Base-by-base conservation (phyloP, 805 yeast genomes). In the Crinitomyces ghanaensis region DNA sequence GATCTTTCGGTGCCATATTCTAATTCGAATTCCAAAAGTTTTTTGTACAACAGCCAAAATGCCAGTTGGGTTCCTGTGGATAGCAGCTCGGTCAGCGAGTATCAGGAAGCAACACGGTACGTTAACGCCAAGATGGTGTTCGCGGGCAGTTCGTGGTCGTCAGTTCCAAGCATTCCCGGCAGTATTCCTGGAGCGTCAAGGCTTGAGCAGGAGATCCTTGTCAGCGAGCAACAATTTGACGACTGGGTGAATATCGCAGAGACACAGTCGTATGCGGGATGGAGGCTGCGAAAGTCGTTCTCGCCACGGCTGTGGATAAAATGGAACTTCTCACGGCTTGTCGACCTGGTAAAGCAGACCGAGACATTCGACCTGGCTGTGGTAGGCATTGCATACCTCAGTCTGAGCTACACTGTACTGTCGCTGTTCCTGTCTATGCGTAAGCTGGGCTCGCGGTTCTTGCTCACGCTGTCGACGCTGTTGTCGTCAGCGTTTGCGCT, bases 331-430 rank as follows among this genome's bases (percentile, higher is more conserved):
- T 44, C 45, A 31, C 50, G 60, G 21, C 41, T 61, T 19, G 36
- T 40, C 9, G 54, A 46, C 23, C 49, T 57, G 20, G 35, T 56
- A 24, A 62, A 64, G 33, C 77, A 79, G 40, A 91, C 95, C 12
- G 95, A 86, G 45, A 72, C 78, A 17, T 83, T 83, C 44, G 97
- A 88, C 56, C 75, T 86, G 25, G 73, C 74, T 9, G 65, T 86
- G 38, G 77, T 91, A 32, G 66, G 82, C 2, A 53, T 76, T 32
- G 96, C 95, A 2, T 88, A 88, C 55, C 46, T 72, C 18, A 93
- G 93, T 30, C 85, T 86, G 95, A 66, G 81, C 67, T 76, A 80
- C 56, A 82, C 95, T 7, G 69, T 88, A 45, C 59, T 72, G 39
- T 74, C 74, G 39, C 68, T 88, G 19, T 86, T 81, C 47, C 48